These are phyloP conservation scores for Fraxinus excelsior DNA, from an alignment of 257 asterid species.

Conservation along the genomic window DNA sequence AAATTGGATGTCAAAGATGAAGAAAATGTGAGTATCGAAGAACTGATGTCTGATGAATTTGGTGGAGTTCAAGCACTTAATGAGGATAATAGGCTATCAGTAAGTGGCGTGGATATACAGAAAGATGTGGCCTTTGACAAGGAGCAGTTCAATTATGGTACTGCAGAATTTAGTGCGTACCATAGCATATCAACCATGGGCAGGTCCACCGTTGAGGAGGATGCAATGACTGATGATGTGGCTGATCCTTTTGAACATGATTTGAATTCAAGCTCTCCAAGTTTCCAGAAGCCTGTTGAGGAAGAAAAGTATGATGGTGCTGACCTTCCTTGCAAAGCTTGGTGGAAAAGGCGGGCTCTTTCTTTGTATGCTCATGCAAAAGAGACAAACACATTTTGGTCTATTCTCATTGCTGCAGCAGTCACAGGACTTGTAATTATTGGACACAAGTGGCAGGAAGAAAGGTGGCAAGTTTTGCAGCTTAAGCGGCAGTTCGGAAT, in stretches of 20 bases:
- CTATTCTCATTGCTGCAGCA: constrained; percentile 80
- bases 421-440: constrained; percentile 84
- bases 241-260: constrained; percentile 34
- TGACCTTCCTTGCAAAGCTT: constrained; percentile 79
- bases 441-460: constrained; percentile 87
- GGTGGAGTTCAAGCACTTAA: constrained; percentile 39
- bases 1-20: constrained; percentile 35
- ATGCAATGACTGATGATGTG: constrained; percentile 32
- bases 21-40: constrained; percentile 30
- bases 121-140: constrained; percentile 33
- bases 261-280: constrained; percentile 34
- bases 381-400: constrained; percentile 86
- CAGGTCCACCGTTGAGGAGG: constrained; percentile 38
- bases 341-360: constrained; percentile 86
- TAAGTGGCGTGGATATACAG: constrained; percentile 26
- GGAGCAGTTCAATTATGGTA: constrained; percentile 38
- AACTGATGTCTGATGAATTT: constrained; percentile 34
- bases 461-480: constrained; percentile 72
- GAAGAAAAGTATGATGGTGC: constrained; percentile 41
- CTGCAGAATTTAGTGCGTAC: constrained; percentile 43
- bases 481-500: constrained; percentile 56
- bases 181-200: constrained; percentile 37
- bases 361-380: constrained; percentile 69
- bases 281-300: constrained; percentile 37
- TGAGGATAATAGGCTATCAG: constrained; percentile 38